Percentiles rank a stretch among this genome's conserved stretches.
phyloP scores from a whole-genome alignment of 1,284 basidiomycete genomes.

The Taiwanofungus camphoratus region DNA sequence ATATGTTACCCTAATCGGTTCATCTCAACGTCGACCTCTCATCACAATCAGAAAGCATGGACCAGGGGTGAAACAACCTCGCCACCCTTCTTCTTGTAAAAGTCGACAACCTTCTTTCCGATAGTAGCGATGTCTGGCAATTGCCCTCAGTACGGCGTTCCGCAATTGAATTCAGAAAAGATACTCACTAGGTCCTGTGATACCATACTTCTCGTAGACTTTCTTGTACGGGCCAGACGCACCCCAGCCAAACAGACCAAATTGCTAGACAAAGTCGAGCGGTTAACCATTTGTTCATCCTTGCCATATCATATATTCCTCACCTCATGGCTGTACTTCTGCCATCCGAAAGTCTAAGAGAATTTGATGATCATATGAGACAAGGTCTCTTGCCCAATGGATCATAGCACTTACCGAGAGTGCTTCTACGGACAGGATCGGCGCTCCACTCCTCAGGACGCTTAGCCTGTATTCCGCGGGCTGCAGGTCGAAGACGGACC shows the following conservation, averaged over 20 bases:
- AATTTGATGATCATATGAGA: conserved; percentile 1
- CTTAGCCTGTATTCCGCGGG: conserved; percentile 74
- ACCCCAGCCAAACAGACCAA: conserved; percentile 78
- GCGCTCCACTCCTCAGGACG: conserved; percentile 85
- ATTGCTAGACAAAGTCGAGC: conserved; percentile 44
- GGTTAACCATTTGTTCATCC: conserved; percentile 9
- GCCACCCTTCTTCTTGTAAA: conserved; percentile 80
- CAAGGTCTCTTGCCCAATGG: neutral
- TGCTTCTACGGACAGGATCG: conserved; percentile 88
- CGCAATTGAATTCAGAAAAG: conserved; percentile 1
- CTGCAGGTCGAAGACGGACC: conserved; percentile 87
- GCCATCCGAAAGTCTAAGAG: conserved; percentile 71
- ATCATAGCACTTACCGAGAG: conserved; percentile 44
- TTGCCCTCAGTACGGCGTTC: conserved; percentile 10
- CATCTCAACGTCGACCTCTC: no score
- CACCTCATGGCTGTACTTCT: conserved; percentile 81
- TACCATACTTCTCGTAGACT: conserved; percentile 86
- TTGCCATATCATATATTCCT: neutral
- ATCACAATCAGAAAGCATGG: conserved; percentile 53
- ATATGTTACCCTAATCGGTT: neutral
- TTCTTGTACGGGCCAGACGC: conserved; percentile 86
- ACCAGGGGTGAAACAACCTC: conserved; percentile 76
- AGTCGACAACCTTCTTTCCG: conserved; percentile 81
- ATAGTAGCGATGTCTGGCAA: conserved; percentile 67
- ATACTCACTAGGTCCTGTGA: conserved; percentile 70